A percentile compares a stretch with the other conserved stretches of the same genome.
These are phyloP conservation scores for Ophiocordyceps polyrhachis-furcata DNA, from an alignment of 2,329 filamentous ascomycete genomes.

Conservation along the genomic window DNA sequence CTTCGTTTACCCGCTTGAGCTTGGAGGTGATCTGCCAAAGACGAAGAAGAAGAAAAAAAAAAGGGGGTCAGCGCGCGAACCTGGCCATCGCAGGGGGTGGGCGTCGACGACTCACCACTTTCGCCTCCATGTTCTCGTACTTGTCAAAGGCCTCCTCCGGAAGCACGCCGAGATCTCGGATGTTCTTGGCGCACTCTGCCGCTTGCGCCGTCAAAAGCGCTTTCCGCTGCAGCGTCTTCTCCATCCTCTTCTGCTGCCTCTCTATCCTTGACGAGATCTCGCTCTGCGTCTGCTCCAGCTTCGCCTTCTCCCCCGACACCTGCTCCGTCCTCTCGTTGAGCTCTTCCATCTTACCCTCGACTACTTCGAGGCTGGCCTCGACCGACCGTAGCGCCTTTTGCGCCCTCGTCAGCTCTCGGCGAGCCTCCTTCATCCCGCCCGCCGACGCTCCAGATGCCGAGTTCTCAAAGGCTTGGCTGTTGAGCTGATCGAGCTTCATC, in stretches of 20 bases:
- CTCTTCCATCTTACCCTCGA: slow-evolving; percentile 50
- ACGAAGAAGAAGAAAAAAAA: too few relatives aligned
- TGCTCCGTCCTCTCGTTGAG: slow-evolving; percentile 31
- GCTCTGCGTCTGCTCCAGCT: slow-evolving; percentile 54
- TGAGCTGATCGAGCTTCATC: slow-evolving; percentile 72
- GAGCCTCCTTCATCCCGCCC: slow-evolving; percentile 55
- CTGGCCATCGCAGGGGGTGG: not conserved
- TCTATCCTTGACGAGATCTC: slow-evolving; percentile 63
- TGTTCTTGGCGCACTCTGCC: slow-evolving; percentile 68
- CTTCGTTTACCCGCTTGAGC: slow-evolving; percentile 80
- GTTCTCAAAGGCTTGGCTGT: slow-evolving; percentile 53
- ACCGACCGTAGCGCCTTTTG: slow-evolving; percentile 48
- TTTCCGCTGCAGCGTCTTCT: slow-evolving; percentile 81
- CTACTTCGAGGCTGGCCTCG: slow-evolving; percentile 50
- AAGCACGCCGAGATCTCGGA: slow-evolving; percentile 79
- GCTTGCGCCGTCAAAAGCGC: slow-evolving; percentile 60
- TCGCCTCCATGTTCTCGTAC: slow-evolving; percentile 67
- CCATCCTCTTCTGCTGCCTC: slow-evolving; percentile 73
- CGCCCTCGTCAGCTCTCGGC: slow-evolving; percentile 64
- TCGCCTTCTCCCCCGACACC: slow-evolving; percentile 33
- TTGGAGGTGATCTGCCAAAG: slow-evolving; percentile 34
- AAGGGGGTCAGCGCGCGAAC: too few relatives aligned
- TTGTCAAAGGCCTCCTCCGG: slow-evolving; percentile 88
- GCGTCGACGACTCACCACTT: slow-evolving; percentile 36
- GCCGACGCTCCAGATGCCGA: slow-evolving; percentile 37